Conservation (phyloP, 192 early-diverging fungal species). For the Umbelopsis isabellina region DNA sequence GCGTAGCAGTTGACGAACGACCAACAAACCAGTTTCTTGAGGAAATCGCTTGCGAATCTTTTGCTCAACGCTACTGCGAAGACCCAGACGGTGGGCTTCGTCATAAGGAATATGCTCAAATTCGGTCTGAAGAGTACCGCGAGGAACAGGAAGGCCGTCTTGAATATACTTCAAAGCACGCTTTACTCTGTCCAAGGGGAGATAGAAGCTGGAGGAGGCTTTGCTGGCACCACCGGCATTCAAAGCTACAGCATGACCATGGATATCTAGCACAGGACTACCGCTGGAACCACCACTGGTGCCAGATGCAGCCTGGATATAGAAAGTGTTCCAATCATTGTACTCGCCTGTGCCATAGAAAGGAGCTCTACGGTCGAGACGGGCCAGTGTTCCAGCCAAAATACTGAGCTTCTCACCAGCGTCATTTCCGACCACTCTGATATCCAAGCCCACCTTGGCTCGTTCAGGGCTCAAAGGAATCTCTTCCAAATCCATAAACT, state of each 20-base stretch:
- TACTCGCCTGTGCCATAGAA: conserved; percentile 68
- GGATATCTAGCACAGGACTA: conserved; percentile 70
- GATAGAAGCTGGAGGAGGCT: conserved; percentile 67
- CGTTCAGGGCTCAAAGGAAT: conserved; percentile 69
- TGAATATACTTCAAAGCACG: conserved; percentile 62
- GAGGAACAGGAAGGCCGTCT: conserved; percentile 52
- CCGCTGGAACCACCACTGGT: conserved; percentile 76
- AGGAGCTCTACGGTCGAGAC: conserved; percentile 72
- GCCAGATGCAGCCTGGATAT: conserved; percentile 66
- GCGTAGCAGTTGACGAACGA: conserved; percentile 61
- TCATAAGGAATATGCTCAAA: conserved; percentile 73
- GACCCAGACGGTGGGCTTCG: conserved; percentile 67
- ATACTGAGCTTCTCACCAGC: conserved; percentile 82
- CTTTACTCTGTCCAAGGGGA: conserved; percentile 71
- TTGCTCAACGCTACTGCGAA: conserved; percentile 62
- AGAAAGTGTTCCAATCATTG: conserved; percentile 83
- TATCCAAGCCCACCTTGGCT: conserved; percentile 73
- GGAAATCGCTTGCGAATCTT: conserved; percentile 59
- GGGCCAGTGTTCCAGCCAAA: conserved; percentile 70
- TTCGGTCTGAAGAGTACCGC: conserved; percentile 74
- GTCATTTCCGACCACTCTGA: conserved; percentile 79
- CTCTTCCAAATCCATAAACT: conserved; percentile 63
- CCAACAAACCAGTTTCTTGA: conserved; percentile 66
- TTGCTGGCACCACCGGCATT: conserved; percentile 70
- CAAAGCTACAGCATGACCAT: conserved; percentile 73